Percentiles rank a stretch among this genome's conserved stretches.
Evolutionary conservation across 2,329 filamentous ascomycete species (phyloP).

Genomic region (Incumbomyces delicatus): DNA sequence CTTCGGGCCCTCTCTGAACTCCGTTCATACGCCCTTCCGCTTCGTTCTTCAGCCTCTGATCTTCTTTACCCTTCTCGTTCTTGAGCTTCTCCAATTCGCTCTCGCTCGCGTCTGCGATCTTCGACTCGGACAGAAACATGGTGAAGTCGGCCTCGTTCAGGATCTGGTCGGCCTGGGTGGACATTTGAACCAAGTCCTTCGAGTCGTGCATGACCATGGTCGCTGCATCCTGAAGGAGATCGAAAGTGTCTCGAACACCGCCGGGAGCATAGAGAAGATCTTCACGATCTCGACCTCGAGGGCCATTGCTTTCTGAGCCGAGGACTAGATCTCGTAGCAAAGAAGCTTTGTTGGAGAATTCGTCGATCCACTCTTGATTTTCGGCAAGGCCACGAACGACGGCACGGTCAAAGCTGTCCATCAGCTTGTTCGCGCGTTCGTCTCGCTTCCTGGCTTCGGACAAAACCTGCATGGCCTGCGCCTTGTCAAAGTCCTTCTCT

Average conservation of each 20-base stretch:
- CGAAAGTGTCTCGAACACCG: conserved; percentile 24
- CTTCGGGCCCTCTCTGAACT: conserved; percentile 30
- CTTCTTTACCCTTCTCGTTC: conserved; percentile 40
- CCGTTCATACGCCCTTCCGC: conserved; percentile 32
- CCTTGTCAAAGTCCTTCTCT: conserved; percentile 39
- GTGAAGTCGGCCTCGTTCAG: conserved; percentile 45
- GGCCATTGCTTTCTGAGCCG: conserved; percentile 24
- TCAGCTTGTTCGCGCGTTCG: conserved; percentile 40
- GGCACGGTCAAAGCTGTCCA: conserved; percentile 41
- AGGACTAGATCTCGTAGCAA: conserved; percentile 26
- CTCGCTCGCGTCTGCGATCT: conserved; percentile 33
- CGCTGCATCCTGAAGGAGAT: conserved; percentile 29
- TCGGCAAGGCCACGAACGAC: conserved; percentile 41
- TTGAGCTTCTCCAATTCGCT: conserved; percentile 34
- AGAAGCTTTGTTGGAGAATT: conserved; percentile 35
- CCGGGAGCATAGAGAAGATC: conserved; percentile 18
- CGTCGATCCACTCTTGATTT: conserved; percentile 43
- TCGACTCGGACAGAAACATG: conserved; percentile 45
- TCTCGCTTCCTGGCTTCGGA: conserved; percentile 42
- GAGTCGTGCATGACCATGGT: conserved; percentile 34
- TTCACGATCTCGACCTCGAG: conserved; percentile 26
- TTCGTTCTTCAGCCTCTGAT: conserved; percentile 36
- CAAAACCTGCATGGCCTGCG: conserved; percentile 42
- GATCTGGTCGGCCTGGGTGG: conserved; percentile 39
- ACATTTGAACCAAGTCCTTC: conserved; percentile 36